Conservation (phyloP, 2,329 filamentous ascomycete species). For the Akanthomyces dipterigenus region DNA sequence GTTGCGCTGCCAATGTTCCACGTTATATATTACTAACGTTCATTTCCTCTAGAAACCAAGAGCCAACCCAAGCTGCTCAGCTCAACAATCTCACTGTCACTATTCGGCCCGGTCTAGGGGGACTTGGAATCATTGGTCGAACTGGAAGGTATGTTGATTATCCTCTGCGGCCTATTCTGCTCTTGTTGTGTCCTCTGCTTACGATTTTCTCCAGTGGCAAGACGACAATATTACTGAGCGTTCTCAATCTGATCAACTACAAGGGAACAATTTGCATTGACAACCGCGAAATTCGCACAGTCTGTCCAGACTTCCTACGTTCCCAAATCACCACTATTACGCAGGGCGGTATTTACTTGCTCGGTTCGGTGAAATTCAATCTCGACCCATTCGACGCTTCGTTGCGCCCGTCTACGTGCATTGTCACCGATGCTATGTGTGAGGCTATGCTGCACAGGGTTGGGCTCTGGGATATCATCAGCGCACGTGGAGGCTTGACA, state of each 20-base stretch:
- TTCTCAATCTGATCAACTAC: not conserved
- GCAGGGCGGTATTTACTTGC: not conserved
- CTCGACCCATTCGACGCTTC: not conserved
- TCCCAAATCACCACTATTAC: not conserved
- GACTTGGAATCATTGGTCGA: not conserved
- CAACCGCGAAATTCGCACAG: not conserved
- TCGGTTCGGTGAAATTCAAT: not conserved
- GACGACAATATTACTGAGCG: not conserved
- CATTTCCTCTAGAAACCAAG: too few species aligned
- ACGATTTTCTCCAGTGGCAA: not conserved
- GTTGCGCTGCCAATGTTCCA: not conserved
- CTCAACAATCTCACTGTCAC: not conserved
- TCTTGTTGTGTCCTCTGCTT: not conserved
- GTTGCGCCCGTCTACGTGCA: not conserved
- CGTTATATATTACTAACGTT: too few species aligned
- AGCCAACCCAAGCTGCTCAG: not conserved
- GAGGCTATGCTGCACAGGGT: not conserved
- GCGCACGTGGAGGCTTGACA: not conserved
- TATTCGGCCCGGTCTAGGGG: not conserved
- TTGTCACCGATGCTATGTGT: not conserved
- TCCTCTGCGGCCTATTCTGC: too few species aligned
- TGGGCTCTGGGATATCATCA: not conserved
- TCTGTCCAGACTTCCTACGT: not conserved
- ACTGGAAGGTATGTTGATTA: conserved; percentile 2
- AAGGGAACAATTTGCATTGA: conserved; percentile 6